Evolutionary conservation across 2,329 filamentous ascomycete genomes (phyloP), one percentile per base, ranked within the genome.

Genomic region (Orbilia javanica): DNA sequence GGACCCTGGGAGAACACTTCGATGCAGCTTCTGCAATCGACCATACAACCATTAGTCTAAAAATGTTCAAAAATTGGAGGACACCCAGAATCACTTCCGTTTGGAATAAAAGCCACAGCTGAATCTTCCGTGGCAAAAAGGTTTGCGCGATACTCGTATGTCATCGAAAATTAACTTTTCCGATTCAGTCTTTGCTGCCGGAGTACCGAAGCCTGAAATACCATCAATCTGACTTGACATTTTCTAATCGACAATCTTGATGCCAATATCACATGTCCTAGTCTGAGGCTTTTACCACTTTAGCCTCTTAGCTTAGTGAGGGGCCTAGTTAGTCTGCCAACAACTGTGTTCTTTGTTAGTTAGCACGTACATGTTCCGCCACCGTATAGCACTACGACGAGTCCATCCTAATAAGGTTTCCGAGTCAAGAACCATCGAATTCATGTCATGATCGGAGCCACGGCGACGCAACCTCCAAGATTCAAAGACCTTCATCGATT

Each of bases 391-490:
- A 22, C 36, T 50, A 69, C 57, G 25, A 34, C 29, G 31, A 62
- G 48, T 50, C 72, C 65, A 42, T 71, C 27, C 60, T 10, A 65
- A 65, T 71, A 66, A 60, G 73, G 63, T 77, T 60, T 66, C 52
- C 44, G 55, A 36, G 20, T 55, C n/a, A 18, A 60, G 42, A 31
- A 48, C 69, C 18, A 13, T 50, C 55, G 20, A 52, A 20, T 48
- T 73, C 60, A 65, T 63, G 60, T 64, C 60, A 71, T 71, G 46
- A 66, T 52, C 42, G 60, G 46, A 50, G 65, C 72, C 46, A 77
- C 53, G 20, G 44, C 29, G 13, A 52, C 42, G 11, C 42, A 18
- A 34, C 63, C 20, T 57, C 25, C 46, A 29, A 36, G 29, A 44
- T 13, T 22, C 53, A 46, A 73, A 25, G 29, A 42, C 57, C 29